Evolutionary conservation across 2,329 filamentous ascomycete genomes (phyloP).

Genomic region (Botrytis fragariae): DNA sequence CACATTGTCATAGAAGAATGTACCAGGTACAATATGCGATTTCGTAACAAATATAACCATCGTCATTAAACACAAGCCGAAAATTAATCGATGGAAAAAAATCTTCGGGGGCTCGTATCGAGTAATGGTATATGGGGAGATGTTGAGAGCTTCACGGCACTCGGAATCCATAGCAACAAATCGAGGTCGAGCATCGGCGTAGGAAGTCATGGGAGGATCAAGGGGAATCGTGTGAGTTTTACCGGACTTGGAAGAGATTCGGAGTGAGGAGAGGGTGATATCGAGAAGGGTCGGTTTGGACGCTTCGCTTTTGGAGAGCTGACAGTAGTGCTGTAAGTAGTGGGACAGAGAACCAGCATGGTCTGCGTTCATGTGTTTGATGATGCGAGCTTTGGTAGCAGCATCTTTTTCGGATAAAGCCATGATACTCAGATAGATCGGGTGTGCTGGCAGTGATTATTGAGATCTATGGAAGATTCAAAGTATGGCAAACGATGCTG

Average conservation of each 20-base stretch:
- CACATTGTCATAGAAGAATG: conserved; percentile 48
- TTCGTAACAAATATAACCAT: conserved; percentile 51
- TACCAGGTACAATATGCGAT: conserved; percentile 53
- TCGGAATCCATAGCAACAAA: conserved; percentile 71
- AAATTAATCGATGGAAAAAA: conserved; percentile 50
- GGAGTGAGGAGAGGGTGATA: conserved; percentile 62
- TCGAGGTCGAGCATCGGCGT: conserved; percentile 65
- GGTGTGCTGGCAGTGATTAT: not conserved
- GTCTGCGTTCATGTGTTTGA: conserved; percentile 84
- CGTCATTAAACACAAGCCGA: conserved; percentile 54
- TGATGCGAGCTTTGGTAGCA: conserved; percentile 58
- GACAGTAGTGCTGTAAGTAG: conserved; percentile 72
- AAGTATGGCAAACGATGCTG: not conserved
- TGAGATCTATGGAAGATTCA: not conserved
- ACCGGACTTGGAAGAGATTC: conserved; percentile 52
- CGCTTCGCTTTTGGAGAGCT: conserved; percentile 54
- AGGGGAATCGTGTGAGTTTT: conserved; percentile 58
- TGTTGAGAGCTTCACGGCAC: conserved; percentile 57
- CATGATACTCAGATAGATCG: conserved; percentile 11
- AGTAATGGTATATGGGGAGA: conserved; percentile 45
- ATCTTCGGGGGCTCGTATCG: conserved; percentile 39
- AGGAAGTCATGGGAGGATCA: conserved; percentile 65
- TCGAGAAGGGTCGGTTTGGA: conserved; percentile 61
- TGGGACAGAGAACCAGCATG: conserved; percentile 71
- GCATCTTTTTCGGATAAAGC: conserved; percentile 40